Evolutionary conservation across 202 grass and related monocot genomes (phyloP).

Genomic region (Saccharum hybrid): DNA sequence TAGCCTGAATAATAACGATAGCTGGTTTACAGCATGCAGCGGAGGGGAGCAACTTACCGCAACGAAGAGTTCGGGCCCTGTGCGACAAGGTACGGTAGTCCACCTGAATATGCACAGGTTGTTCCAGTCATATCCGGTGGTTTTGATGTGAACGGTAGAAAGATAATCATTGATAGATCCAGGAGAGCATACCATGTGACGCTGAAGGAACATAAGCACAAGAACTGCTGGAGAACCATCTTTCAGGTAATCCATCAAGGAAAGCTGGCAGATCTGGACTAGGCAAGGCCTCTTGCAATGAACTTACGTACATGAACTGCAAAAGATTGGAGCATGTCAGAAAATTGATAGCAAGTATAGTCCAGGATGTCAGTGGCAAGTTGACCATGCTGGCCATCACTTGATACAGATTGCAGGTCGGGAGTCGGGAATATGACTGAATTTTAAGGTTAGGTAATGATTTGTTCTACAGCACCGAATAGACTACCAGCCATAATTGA

Average conservation of each 20-base stretch:
- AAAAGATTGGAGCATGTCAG: constrained; percentile 31
- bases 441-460: neutral
- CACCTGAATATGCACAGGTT: constrained; percentile 49
- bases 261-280: constrained; percentile 48
- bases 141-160: constrained; percentile 27
- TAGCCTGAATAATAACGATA: neutral
- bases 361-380: constrained; percentile 8
- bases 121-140: constrained; percentile 12
- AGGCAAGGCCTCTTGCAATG: constrained; percentile 58
- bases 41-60: constrained; percentile 53
- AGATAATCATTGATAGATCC: constrained; percentile 1
- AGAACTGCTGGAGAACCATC: constrained; percentile 61
- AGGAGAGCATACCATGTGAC: constrained; percentile 57
- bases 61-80: constrained; percentile 57
- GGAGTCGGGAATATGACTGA: neutral
- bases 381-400: constrained; percentile 11
- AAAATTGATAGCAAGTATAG: neutral
- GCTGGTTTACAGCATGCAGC: constrained; percentile 1
- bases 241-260: constrained; percentile 58
- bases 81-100: constrained; percentile 48
- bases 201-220: constrained; percentile 46
- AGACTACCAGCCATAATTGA: neutral
- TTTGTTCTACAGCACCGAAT: neutral
- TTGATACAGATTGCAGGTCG: constrained; percentile 16
- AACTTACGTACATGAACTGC: constrained; percentile 71